Conservation (phyloP, 2,329 filamentous ascomycete species). For the Berkeleyomyces basicola region DNA sequence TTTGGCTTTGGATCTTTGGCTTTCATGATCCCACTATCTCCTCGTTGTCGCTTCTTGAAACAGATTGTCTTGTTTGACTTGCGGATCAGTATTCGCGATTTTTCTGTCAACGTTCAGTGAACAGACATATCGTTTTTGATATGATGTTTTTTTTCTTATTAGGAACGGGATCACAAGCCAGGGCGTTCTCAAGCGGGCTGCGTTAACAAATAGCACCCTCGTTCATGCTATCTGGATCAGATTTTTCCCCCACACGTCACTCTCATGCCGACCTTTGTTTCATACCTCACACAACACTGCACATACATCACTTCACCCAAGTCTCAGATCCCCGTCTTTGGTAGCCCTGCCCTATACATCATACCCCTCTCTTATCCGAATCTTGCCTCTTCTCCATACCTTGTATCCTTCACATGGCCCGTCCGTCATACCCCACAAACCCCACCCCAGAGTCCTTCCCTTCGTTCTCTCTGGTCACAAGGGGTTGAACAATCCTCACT, state of each 20-base stretch:
- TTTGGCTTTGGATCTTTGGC: neutral
- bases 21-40: neutral
- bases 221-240: neutral
- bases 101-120: neutral
- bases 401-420: neutral
- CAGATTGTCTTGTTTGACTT: neutral
- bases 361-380: neutral
- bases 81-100: neutral
- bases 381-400: neutral
- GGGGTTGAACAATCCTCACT: constrained; percentile 12
- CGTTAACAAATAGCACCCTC: neutral
- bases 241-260: neutral
- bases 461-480: constrained; percentile 9
- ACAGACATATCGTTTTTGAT: neutral
- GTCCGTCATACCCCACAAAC: neutral
- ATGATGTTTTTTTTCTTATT: neutral
- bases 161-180: neutral
- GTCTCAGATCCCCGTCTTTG: neutral
- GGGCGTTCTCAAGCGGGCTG: neutral
- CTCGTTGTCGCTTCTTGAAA: neutral
- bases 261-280: neutral
- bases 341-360: neutral
- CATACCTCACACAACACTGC: neutral
- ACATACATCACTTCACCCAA: neutral
- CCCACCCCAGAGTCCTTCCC: neutral